phyloP scores from a whole-genome alignment of 2,329 filamentous ascomycete genomes.

The Xylogone sp. region DNA sequence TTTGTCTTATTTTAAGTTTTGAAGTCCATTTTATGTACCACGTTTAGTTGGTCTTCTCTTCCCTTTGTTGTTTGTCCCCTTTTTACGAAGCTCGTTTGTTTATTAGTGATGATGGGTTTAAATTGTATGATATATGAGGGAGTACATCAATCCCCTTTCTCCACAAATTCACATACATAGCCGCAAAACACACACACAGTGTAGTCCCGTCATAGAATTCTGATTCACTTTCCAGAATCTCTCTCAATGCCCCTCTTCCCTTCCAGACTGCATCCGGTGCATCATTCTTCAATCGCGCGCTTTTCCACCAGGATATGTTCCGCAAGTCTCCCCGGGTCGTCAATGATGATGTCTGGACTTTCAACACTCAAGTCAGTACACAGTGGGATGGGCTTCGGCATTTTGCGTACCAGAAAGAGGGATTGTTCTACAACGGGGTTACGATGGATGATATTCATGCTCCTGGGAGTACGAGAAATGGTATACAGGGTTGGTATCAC shows the following conservation, averaged over 20 bases:
- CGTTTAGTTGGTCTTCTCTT: too few species aligned
- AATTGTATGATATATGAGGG: too few species aligned
- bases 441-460: slow-evolving; percentile 32
- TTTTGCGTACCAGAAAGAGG: slow-evolving; percentile 44
- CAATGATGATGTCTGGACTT: slow-evolving; percentile 58
- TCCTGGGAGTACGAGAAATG: slow-evolving; percentile 34
- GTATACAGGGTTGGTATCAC: slow-evolving; percentile 34
- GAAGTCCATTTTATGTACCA: too few species aligned
- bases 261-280: background rate
- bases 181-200: too few species aligned
- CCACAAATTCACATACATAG: too few species aligned
- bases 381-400: slow-evolving; percentile 55
- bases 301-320: slow-evolving; percentile 50
- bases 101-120: too few species aligned
- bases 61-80: too few species aligned
- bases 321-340: slow-evolving; percentile 48
- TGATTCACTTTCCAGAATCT: slow-evolving; percentile 6
- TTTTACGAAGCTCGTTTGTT: too few species aligned
- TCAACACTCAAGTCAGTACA: slow-evolving; percentile 52
- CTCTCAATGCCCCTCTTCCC: slow-evolving; percentile 8
- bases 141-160: too few species aligned
- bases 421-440: slow-evolving; percentile 32
- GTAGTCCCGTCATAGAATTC: too few species aligned
- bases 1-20: too few species aligned
- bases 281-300: slow-evolving; percentile 33